Evolutionary conservation across 768 basidiomycete species (phyloP).

Genomic region (Saitozyma podzolica): DNA sequence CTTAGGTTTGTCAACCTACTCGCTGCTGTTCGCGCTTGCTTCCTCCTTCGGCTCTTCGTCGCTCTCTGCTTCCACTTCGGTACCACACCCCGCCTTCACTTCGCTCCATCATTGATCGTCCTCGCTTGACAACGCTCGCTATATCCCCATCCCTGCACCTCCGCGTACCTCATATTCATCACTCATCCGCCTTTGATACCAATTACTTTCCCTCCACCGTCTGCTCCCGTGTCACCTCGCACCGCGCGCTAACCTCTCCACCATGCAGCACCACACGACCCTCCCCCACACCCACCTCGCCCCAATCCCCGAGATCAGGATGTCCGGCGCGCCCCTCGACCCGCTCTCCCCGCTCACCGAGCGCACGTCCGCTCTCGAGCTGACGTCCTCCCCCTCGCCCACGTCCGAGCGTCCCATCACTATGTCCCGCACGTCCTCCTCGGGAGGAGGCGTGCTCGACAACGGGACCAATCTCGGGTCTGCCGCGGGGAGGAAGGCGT

Average conservation of each 20-base stretch:
- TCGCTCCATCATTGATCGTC: too few relatives aligned
- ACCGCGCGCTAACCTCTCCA: not conserved
- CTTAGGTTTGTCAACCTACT: too few relatives aligned
- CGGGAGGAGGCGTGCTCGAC: conserved; percentile 26
- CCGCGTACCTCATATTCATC: conserved; percentile 1
- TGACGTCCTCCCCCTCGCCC: conserved; percentile 6
- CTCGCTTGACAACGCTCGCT: too few relatives aligned
- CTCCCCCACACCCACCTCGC: not conserved
- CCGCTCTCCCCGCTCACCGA: conserved; percentile 9
- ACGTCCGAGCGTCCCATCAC: not conserved
- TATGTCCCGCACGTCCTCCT: conserved; percentile 9
- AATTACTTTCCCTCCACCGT: too few relatives aligned
- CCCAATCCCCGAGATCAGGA: not conserved
- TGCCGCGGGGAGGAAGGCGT: conserved; percentile 33
- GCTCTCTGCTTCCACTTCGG: too few relatives aligned
- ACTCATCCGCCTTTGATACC: too few relatives aligned
- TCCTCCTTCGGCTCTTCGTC: too few relatives aligned
- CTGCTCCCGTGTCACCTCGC: too few relatives aligned
- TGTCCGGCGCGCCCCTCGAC: not conserved
- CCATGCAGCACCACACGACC: conserved; percentile 4
- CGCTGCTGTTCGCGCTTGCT: too few relatives aligned
- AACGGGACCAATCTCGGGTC: conserved; percentile 45
- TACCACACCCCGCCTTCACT: too few relatives aligned
- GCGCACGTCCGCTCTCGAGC: conserved; percentile 4
- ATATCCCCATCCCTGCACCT: not conserved